phyloP scores from a whole-genome alignment of 345 rosid species.

The Euclidium syriacum region DNA sequence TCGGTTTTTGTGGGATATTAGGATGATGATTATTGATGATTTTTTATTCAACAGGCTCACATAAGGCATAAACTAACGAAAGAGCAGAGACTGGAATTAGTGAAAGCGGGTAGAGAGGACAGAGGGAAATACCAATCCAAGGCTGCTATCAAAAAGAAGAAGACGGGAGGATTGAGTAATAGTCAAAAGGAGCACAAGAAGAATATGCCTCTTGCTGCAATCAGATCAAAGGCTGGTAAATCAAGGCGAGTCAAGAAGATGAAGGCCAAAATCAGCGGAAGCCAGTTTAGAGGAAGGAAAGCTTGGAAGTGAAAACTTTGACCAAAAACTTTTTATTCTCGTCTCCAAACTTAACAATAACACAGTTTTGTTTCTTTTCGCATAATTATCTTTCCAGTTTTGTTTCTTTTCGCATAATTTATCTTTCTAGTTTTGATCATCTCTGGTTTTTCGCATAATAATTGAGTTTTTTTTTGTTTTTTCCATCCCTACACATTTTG shows the following conservation, averaged over 20 bases:
- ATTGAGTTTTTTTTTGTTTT: too few species aligned
- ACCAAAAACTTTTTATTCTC: not conserved
- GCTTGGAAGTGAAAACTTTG: slow-evolving; percentile 57
- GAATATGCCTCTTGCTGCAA: slow-evolving; percentile 79
- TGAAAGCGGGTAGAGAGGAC: slow-evolving; percentile 88
- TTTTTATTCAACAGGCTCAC: slow-evolving; percentile 52
- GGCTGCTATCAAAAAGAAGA: slow-evolving; percentile 75
- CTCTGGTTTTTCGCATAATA: too few species aligned
- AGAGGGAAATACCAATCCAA: slow-evolving; percentile 65
- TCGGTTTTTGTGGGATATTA: not conserved
- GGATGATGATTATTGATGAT: not conserved
- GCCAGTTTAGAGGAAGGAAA: slow-evolving; percentile 82
- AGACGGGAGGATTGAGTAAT: slow-evolving; percentile 84
- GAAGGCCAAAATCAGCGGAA: slow-evolving; percentile 45
- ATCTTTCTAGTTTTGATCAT: too few species aligned
- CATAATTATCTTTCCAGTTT: slow-evolving; percentile 5
- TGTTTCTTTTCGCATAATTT: too few species aligned
- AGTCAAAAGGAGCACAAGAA: slow-evolving; percentile 85
- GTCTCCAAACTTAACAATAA: not conserved
- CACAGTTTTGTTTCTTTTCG: slow-evolving; percentile 8
- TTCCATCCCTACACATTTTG: too few species aligned
- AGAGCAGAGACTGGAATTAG: slow-evolving; percentile 71
- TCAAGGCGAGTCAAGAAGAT: slow-evolving; percentile 46
- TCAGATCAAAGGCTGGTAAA: slow-evolving; percentile 50
- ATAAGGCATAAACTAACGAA: slow-evolving; percentile 67